These are phyloP conservation scores for Gloeostereum incarnatum DNA, from an alignment of 768 basidiomycete genomes.

Conservation along the genomic window DNA sequence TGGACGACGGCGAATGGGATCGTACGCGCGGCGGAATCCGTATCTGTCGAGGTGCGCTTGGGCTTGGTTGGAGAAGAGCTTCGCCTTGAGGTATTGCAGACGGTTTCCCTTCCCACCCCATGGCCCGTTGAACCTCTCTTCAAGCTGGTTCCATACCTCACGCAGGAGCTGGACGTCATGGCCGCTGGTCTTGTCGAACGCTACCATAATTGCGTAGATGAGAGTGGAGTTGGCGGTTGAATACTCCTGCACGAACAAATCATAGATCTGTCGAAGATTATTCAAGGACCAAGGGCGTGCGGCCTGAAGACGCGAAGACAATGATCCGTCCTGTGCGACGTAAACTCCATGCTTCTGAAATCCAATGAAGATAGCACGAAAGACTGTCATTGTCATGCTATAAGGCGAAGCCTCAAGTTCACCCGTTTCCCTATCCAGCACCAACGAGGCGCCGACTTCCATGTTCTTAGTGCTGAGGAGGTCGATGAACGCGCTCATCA, in stretches of 20 bases:
- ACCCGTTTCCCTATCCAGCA: conserved; percentile 15
- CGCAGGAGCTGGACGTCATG: conserved; percentile 40
- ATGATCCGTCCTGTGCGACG: conserved; percentile 7
- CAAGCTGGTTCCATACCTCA: conserved; percentile 46
- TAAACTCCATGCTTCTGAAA: conserved; percentile 51
- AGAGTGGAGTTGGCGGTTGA: conserved; percentile 29
- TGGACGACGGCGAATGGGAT: no score
- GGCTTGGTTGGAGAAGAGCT: conserved; percentile 18
- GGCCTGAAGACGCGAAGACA: conserved; percentile 5
- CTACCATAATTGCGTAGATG: conserved; percentile 61
- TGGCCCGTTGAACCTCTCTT: conserved; percentile 38
- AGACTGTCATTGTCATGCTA: conserved; percentile 41
- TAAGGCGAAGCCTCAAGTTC: conserved; percentile 19
- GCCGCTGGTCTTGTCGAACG: conserved; percentile 53
- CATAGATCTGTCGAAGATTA: conserved; percentile 48
- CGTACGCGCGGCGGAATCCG: neutral
- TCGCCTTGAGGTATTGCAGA: conserved; percentile 25
- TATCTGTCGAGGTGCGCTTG: neutral
- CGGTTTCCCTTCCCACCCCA: conserved; percentile 37
- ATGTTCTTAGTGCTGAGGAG: conserved; percentile 44
- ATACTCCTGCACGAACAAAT: conserved; percentile 54
- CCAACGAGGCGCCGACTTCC: conserved; percentile 22
- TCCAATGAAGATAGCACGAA: conserved; percentile 68
- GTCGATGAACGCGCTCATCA: conserved; percentile 54
- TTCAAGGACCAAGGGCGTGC: conserved; percentile 44